phyloP scores from a whole-genome alignment of 495 filamentous ascomycete genomes.

The Xylaria acuta region DNA sequence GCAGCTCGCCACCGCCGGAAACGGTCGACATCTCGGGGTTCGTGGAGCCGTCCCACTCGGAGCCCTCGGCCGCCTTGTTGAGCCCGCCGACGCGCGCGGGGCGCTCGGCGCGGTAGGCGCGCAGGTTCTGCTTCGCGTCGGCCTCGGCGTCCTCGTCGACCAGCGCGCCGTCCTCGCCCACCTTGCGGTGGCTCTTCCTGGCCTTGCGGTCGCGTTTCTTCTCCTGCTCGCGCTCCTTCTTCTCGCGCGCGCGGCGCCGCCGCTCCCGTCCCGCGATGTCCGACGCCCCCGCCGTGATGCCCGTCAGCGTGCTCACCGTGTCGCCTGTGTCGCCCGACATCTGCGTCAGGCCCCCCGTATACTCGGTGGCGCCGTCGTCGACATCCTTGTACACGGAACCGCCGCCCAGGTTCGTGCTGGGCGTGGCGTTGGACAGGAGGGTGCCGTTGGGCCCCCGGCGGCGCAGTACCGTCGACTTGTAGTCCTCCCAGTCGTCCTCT shows the following conservation, averaged over 20 bases:
- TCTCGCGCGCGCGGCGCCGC: conserved; percentile 56
- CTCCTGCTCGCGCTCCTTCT: conserved; percentile 56
- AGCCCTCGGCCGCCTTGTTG: conserved; percentile 78
- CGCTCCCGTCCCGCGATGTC: conserved; percentile 55
- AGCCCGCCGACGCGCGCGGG: conserved; percentile 84
- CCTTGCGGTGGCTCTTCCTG: conserved; percentile 43
- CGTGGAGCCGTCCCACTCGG: conserved; percentile 68
- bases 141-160: conserved; percentile 68
- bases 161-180: conserved; percentile 50
- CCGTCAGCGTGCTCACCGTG: conserved; percentile 40
- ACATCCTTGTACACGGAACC: conserved; percentile 73
- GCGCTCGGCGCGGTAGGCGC: conserved; percentile 83
- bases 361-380: conserved; percentile 63
- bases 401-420: conserved; percentile 79
- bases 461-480: conserved; percentile 94
- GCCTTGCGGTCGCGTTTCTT: conserved; percentile 52
- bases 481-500: conserved; percentile 93
- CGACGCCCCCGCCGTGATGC: conserved; percentile 55
- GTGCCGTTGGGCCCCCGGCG: conserved; percentile 88
- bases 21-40: conserved; percentile 58
- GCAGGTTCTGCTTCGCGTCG: conserved; percentile 65
- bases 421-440: conserved; percentile 78
- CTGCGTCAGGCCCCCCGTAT: conserved; percentile 48
- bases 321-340: conserved; percentile 49
- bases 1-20: conserved; percentile 58